Conservation (phyloP, 1,284 basidiomycete genomes). For the Sparassis latifolia region DNA sequence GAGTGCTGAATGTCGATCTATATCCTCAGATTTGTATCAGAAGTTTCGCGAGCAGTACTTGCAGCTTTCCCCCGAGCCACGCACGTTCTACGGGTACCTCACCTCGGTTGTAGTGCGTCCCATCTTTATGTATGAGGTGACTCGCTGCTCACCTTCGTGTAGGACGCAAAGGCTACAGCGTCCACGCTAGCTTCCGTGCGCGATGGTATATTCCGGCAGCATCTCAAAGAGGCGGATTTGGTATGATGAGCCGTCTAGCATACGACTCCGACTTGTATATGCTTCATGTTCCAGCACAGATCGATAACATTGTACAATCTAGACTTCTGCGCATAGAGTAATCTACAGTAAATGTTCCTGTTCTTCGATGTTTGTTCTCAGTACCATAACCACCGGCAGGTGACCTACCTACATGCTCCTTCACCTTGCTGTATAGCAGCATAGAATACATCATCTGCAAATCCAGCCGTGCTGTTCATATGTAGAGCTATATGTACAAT, state of each 20-base stretch:
- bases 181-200: slow-evolving; percentile 26
- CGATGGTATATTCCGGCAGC: background rate
- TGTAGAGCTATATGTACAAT: too few relatives aligned
- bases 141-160: background rate
- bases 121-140: background rate
- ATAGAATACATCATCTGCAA: too few relatives aligned
- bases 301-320: too few relatives aligned
- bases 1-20: background rate
- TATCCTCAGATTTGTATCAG: slow-evolving; percentile 47
- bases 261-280: too few relatives aligned
- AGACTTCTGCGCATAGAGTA: too few relatives aligned
- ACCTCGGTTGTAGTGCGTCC: slow-evolving; percentile 54
- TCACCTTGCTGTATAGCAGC: too few relatives aligned
- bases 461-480: too few relatives aligned
- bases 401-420: too few relatives aligned
- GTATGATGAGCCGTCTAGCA: background rate
- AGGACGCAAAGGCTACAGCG: slow-evolving; percentile 40
- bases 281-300: too few relatives aligned
- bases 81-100: slow-evolving; percentile 49
- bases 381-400: too few relatives aligned
- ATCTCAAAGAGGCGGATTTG: background rate
- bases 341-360: too few relatives aligned
- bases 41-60: slow-evolving; percentile 55
- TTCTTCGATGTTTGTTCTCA: too few relatives aligned
- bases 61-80: slow-evolving; percentile 36